Percentiles rank a stretch among this genome's conserved stretches.
Evolutionary conservation across 139 green algal species (phyloP).

Genomic region (Tetradesmus lagerheimii): DNA sequence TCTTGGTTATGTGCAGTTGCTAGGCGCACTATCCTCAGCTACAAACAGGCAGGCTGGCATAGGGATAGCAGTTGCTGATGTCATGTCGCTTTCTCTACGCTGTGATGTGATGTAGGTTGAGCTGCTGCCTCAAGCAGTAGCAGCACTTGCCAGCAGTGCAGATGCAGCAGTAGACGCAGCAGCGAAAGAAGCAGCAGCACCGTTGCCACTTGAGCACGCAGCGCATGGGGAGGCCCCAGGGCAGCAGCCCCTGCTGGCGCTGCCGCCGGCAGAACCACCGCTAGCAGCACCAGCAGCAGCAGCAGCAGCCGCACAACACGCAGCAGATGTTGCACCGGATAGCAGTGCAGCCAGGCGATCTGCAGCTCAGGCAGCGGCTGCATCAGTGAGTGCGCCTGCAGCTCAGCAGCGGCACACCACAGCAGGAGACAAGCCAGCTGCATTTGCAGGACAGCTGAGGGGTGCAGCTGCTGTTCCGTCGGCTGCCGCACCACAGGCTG

Average conservation of each 20-base stretch:
- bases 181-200: background rate
- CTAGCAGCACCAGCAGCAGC: background rate
- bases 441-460: too few relatives aligned
- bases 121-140: background rate
- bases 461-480: background rate
- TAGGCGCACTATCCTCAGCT: background rate
- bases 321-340: background rate
- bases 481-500: background rate
- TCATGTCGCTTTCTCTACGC: too few relatives aligned
- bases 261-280: background rate
- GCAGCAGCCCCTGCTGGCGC: background rate
- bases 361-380: background rate
- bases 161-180: background rate
- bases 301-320: too few relatives aligned
- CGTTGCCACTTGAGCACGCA: background rate
- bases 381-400: background rate
- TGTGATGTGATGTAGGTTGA: background rate
- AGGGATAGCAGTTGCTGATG: too few relatives aligned
- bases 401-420: too few relatives aligned
- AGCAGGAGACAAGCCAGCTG: background rate
- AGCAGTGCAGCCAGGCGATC: background rate
- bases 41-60: too few relatives aligned
- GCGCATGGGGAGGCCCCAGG: background rate
- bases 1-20: background rate
- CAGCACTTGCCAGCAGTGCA: background rate